phyloP scores from a whole-genome alignment of 116 monocot genomes.

The Posidonia oceanica region DNA sequence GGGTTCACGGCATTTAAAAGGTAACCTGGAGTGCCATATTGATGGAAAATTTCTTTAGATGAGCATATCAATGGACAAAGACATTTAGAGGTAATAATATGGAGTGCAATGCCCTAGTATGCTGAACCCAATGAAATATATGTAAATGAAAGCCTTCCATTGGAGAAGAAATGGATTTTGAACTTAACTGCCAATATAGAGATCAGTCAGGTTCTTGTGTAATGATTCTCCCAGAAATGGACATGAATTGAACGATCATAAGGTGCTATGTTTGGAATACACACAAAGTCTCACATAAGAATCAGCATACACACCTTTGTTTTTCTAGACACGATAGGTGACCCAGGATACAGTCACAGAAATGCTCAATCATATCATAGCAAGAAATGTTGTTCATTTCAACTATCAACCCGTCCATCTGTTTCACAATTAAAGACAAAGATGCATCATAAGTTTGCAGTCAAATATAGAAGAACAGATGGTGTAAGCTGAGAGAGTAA shows the following conservation, averaged over 20 bases:
- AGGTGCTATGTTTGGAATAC: not conserved
- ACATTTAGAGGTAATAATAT: too few species aligned
- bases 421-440: conserved; percentile 9
- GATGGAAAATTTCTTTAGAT: too few species aligned
- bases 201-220: too few species aligned
- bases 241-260: not conserved
- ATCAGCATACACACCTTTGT: conserved; percentile 47
- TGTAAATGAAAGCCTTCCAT: too few species aligned
- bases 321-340: conserved; percentile 58
- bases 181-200: too few species aligned
- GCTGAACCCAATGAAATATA: too few species aligned
- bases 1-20: too few species aligned
- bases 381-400: conserved; percentile 65
- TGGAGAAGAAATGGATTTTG: too few species aligned
- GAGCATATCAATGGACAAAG: too few species aligned
- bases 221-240: not conserved
- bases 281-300: not conserved
- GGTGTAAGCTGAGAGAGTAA: not conserved
- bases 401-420: conserved; percentile 65
- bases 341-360: conserved; percentile 35
- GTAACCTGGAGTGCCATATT: too few species aligned
- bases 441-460: too few species aligned
- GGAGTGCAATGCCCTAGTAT: too few species aligned
- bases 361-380: conserved; percentile 79
- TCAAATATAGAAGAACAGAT: not conserved